Evolutionary conservation across 495 filamentous ascomycete genomes (phyloP), one percentile per base, ranked within the genome.

Genomic region (Cryomyces antarcticus): DNA sequence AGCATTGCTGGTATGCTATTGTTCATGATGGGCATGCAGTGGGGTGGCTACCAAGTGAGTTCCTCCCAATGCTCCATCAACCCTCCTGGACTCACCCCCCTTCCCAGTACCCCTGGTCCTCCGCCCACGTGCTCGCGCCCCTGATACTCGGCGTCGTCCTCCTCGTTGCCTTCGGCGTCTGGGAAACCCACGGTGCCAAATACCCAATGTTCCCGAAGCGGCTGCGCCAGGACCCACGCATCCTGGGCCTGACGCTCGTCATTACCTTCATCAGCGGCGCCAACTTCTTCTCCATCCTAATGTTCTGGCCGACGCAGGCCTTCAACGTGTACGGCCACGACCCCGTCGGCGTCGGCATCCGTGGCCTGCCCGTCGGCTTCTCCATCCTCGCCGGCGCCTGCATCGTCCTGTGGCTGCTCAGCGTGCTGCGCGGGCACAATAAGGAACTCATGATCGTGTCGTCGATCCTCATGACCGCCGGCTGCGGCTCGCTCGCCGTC

Each of bases 241-340:
- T 71, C 5, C 60, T 83, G 4, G 57, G 62, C 13, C 56, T 82
- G 5, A 82, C 75, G 0, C 60, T 83, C 4, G 52, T 82, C 42
- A 81, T 83, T 54, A 81, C 77, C 7, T 78, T 77, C 57, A 78
- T 83, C 38, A 75, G 69, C 6, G 78, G 78, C 7, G 74, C 76
- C 43, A 82, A 82, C 54, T 82, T 82, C 67, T 81, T 82, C 60
- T 75, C 75, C 10, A 71, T 81, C 4, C 54, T 82, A 28, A 69
- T 82, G 57, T 75, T 82, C 50, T 82, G 78, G 78, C 78, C 78
- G 0, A 78, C 73, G 0, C 70, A 82, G 57, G 72, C 76, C 1
- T 80, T 75, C 63, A 82, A 82, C 51, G 74, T 81, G 6, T 82
- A 80, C 46, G 77, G 77, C 10, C 74, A 81, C 45, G 71, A 79